Percentiles rank a stretch among this genome's conserved stretches.
Conservation (phyloP, 768 basidiomycete species). For the Pholiota conissans region DNA sequence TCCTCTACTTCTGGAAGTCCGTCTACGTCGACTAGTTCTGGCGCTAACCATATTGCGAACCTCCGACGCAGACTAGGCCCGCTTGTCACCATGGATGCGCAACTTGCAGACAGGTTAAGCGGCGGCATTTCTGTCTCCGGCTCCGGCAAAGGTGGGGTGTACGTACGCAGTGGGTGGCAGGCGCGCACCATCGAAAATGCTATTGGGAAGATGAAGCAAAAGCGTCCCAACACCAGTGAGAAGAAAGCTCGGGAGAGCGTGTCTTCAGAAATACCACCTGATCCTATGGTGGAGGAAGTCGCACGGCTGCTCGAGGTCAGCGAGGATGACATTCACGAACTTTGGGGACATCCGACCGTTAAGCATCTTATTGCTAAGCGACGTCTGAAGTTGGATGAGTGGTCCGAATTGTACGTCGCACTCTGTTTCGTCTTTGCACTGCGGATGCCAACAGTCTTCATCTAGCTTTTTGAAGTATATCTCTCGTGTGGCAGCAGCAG, state of each 20-base stretch:
- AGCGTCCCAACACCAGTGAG: constrained; percentile 30
- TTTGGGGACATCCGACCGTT: constrained; percentile 76
- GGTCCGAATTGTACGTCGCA: constrained; percentile 79
- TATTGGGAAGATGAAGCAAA: constrained; percentile 37
- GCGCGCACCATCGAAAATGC: constrained; percentile 61
- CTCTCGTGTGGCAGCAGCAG: constrained; percentile 61
- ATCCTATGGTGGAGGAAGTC: constrained; percentile 60
- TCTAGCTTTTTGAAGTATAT: constrained; percentile 76
- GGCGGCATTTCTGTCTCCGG: constrained; percentile 73
- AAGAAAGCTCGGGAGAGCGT: constrained; percentile 33
- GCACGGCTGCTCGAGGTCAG: constrained; percentile 57
- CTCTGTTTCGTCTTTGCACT: background rate
- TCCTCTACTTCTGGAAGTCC: constrained; percentile 26
- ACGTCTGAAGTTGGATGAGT: constrained; percentile 79
- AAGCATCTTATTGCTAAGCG: constrained; percentile 65
- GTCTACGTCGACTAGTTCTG: constrained; percentile 24
- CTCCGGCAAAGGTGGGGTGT: constrained; percentile 75
- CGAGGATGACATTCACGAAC: constrained; percentile 64
- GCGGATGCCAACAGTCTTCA: constrained; percentile 13
- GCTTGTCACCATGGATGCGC: constrained; percentile 59
- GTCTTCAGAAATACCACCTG: constrained; percentile 38
- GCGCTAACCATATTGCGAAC: constrained; percentile 45
- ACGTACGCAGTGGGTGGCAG: constrained; percentile 83
- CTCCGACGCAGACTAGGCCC: constrained; percentile 61
- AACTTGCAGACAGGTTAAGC: constrained; percentile 70